Percentiles rank a stretch among this genome's conserved stretches.
Conservation (phyloP, 1,284 basidiomycete genomes). For the Porodaedalea pini region DNA sequence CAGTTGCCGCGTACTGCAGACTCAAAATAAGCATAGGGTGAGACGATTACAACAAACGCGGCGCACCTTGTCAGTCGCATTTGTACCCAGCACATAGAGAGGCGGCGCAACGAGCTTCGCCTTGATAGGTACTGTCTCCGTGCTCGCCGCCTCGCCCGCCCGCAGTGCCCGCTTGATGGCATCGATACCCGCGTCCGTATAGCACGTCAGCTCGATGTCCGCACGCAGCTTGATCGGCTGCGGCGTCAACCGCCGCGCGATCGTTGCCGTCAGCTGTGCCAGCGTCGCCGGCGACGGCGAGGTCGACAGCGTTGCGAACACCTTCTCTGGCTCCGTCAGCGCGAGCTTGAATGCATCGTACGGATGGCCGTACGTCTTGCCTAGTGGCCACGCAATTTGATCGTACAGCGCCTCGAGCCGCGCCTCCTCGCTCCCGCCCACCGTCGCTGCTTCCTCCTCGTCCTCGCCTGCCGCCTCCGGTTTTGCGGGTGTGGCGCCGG, state of each 20-base stretch:
- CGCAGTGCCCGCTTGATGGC: slow-evolving; percentile 92
- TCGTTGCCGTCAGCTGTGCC: slow-evolving; percentile 75
- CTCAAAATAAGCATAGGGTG: neutral
- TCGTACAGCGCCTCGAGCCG: slow-evolving; percentile 86
- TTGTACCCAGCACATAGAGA: slow-evolving; percentile 92
- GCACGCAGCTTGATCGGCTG: slow-evolving; percentile 99
- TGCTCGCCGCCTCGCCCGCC: slow-evolving; percentile 86
- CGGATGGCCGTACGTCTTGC: slow-evolving; percentile 89
- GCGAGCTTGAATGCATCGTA: slow-evolving; percentile 99
- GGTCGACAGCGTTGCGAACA: slow-evolving; percentile 72
- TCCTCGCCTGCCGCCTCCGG: slow-evolving; percentile 36
- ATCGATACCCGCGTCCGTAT: slow-evolving; percentile 95
- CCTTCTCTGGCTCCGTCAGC: slow-evolving; percentile 83
- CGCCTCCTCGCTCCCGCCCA: slow-evolving; percentile 62
- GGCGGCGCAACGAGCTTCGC: slow-evolving; percentile 96
- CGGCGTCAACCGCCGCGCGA: slow-evolving; percentile 92
- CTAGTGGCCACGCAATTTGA: slow-evolving; percentile 90
- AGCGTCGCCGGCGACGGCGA: slow-evolving; percentile 62
- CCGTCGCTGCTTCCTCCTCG: slow-evolving; percentile 38
- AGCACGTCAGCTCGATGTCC: slow-evolving; percentile 97
- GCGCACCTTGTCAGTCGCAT: slow-evolving; percentile 90
- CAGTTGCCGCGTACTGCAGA: slow-evolving; percentile 83
- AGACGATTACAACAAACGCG: neutral
- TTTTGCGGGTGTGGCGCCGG: slow-evolving; percentile 24
- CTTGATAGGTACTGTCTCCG: slow-evolving; percentile 92